A percentile compares a stretch with the other conserved stretches of the same genome.
Conservation (phyloP, 2,329 filamentous ascomycete species). For the Neonectria sp. region DNA sequence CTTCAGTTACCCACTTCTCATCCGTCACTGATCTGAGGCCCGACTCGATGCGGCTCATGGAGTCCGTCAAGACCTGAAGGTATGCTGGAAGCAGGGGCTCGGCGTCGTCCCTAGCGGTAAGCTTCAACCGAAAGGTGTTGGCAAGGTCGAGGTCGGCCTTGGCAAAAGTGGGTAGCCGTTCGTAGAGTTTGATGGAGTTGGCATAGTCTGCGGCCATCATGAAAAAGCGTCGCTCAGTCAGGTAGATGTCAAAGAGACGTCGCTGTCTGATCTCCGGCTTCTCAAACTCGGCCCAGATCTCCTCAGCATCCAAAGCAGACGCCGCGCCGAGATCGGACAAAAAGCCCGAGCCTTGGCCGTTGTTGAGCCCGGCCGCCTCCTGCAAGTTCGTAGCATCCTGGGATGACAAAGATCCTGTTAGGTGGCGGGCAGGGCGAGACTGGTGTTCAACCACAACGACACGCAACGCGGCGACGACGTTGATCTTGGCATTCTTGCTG, state of each 20-base stretch:
- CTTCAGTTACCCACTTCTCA: conserved; percentile 65
- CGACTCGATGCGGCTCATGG: conserved; percentile 64
- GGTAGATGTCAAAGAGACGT: conserved; percentile 79
- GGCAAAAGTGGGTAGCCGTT: conserved; percentile 54
- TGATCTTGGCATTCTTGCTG: conserved; percentile 82
- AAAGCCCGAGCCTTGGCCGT: conserved; percentile 71
- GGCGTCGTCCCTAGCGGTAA: conserved; percentile 53
- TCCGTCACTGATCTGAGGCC: conserved; percentile 68
- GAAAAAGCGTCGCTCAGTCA: conserved; percentile 79
- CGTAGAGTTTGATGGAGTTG: conserved; percentile 64
- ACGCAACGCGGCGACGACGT: conserved; percentile 86
- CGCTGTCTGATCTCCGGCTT: conserved; percentile 73
- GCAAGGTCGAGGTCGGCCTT: conserved; percentile 46
- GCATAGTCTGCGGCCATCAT: conserved; percentile 74
- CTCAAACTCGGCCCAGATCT: conserved; percentile 72
- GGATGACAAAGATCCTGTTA: conserved; percentile 80
- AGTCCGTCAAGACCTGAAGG: conserved; percentile 61
- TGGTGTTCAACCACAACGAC: conserved; percentile 89
- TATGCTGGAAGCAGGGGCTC: conserved; percentile 65
- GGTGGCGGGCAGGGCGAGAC: conserved; percentile 79
- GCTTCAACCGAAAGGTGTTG: conserved; percentile 50
- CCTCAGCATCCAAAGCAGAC: conserved; percentile 66
- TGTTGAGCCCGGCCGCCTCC: conserved; percentile 78
- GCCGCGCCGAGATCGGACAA: conserved; percentile 66
- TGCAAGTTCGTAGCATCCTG: conserved; percentile 85